Base-by-base conservation (phyloP, 352 stramenopile genomes). In the Globisporangium spinosum region DNA sequence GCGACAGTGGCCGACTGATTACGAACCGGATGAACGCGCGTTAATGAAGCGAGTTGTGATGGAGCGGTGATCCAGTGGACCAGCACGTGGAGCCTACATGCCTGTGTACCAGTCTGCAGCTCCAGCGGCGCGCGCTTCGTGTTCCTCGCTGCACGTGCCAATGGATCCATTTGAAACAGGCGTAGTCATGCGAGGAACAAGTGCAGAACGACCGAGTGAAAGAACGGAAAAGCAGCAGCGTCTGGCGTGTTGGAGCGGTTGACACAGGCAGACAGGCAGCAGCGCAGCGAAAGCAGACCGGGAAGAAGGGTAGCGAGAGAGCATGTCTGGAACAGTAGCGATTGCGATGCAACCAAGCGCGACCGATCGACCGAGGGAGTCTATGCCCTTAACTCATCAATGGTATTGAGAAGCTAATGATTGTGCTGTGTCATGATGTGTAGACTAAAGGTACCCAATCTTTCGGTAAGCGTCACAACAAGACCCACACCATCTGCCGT, bases 381-480 rank as follows among this genome's bases (percentile, higher is more conserved):
- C 2, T 58, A 25, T 55, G 10, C 7, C 15, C 15, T 22, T 27
- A n/a, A 27, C 9, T 45, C 29, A 27, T 23, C 1, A n/a, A 22
- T 23, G 29, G 23, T 4, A 61, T 23, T 7, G 29, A 27, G 38
- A 61, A 20, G 55, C 55, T 49, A n/a, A 38, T 34, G 53, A 9
- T 22, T 17, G 32, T 22, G 38, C 9, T 61, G 43, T 58, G 13
- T 64, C 15, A 13, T 77, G 59, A 70, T 66, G 58, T 82, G 69
- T 81, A 99, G 98, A 99, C 98, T 79, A 99, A 99, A 90, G 98
- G 98, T 97, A 99, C 98, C 71, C 98, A 98, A 74, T 98, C 90
- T 85, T 99, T 99, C 86, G 98, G 98, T 93, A 99, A 99, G 91
- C 95, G 97, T 83, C 97, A 99, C 94, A 99, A 98, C 83, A 99